Percentiles rank a stretch among this genome's conserved stretches.
Conservation (phyloP, 495 filamentous ascomycete genomes). For the Cercophora newfieldiana region DNA sequence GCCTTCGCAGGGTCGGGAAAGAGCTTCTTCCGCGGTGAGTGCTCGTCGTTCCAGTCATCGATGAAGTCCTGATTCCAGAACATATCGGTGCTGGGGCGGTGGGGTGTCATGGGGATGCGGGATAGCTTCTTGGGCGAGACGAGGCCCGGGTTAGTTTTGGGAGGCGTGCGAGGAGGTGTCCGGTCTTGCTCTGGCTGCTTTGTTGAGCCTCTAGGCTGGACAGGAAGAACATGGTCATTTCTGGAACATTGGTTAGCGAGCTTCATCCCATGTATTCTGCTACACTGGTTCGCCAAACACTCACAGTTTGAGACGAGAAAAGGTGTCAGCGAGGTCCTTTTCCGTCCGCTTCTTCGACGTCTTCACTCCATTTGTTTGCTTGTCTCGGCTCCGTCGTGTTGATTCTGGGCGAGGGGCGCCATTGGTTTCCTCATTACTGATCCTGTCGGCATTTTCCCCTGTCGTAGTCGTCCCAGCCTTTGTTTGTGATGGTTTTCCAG, state of each 20-base stretch:
- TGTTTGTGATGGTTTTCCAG: not conserved
- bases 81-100: conserved; percentile 68
- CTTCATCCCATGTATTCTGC: not conserved
- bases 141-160: conserved; percentile 30
- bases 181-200: not conserved
- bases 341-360: not conserved
- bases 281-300: not conserved
- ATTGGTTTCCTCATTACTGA: not conserved
- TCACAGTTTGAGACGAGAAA: conserved; percentile 29
- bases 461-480: not conserved
- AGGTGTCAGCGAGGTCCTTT: conserved; percentile 26
- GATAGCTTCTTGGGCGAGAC: conserved; percentile 41
- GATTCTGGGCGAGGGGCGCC: conserved; percentile 1
- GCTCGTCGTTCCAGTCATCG: conserved; percentile 80
- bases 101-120: conserved; percentile 42
- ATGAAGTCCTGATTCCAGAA: conserved; percentile 79
- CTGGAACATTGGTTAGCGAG: conserved; percentile 2
- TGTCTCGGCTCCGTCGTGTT: not conserved
- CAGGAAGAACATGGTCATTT: not conserved
- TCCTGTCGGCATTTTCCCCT: not conserved
- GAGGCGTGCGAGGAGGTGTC: conserved; percentile 31
- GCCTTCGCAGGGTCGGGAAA: conserved; percentile 32
- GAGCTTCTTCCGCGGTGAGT: conserved; percentile 65
- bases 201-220: not conserved
- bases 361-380: not conserved